These are phyloP conservation scores for Neckera pumila DNA, from an alignment of 225 moss, liverwort and hornwort species.

Conservation along the genomic window DNA sequence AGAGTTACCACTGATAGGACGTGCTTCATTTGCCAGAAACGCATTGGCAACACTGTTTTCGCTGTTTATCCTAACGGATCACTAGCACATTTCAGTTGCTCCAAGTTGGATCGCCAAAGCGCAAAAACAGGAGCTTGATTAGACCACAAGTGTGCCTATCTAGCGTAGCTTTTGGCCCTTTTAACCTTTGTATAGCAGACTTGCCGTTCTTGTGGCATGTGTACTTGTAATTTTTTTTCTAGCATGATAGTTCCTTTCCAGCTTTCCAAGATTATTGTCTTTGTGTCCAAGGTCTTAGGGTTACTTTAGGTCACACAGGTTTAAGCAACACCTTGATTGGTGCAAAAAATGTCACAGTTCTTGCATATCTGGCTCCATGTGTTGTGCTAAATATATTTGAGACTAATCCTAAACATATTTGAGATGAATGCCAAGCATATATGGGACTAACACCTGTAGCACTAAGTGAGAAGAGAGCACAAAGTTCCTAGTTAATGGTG, in stretches of 20 bases:
- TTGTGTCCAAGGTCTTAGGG: background rate
- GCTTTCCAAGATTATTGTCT: background rate
- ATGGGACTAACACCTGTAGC: background rate
- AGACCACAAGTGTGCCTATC: background rate
- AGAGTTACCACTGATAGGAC: slow-evolving; percentile 72
- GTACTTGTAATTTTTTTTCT: background rate
- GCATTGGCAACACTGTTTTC: slow-evolving; percentile 87
- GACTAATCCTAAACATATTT: background rate
- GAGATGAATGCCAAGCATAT: background rate
- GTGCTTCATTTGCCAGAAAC: slow-evolving; percentile 89
- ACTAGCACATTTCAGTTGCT: slow-evolving; percentile 85
- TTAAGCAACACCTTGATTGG: background rate
- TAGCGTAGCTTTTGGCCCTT: background rate
- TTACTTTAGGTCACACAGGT: background rate
- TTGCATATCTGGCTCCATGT: background rate
- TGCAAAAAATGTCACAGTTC: background rate
- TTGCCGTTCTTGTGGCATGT: background rate
- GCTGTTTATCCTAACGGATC: slow-evolving; percentile 85
- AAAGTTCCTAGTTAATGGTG: background rate
- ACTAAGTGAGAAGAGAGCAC: background rate
- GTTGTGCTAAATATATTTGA: background rate
- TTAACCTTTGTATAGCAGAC: background rate
- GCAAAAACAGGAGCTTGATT: slow-evolving; percentile 32
- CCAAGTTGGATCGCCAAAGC: slow-evolving; percentile 42
- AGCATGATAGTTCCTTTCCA: background rate